Evolutionary conservation across 257 asterid species (phyloP).

Genomic region (Nicotiana attenuata): DNA sequence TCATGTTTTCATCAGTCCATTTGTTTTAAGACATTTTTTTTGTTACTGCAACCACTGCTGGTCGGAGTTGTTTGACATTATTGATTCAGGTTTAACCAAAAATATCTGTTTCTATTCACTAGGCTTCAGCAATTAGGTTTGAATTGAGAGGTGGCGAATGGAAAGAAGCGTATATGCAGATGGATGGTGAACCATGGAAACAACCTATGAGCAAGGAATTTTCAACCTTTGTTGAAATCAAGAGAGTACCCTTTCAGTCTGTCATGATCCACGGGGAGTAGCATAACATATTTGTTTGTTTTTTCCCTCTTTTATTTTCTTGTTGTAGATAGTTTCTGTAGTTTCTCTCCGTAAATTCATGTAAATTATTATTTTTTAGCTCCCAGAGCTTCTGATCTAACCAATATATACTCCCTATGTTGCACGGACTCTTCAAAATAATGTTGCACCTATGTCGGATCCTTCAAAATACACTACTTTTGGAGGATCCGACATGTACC

Average conservation of each 20-base stretch:
- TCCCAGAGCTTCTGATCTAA: not conserved
- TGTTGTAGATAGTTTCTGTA: not conserved
- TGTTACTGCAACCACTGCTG: not conserved
- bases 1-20: slow-evolving; percentile 1
- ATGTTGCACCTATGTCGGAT: too few relatives aligned
- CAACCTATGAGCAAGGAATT: slow-evolving; percentile 68
- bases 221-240: slow-evolving; percentile 69
- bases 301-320: not conserved
- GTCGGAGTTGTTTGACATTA: not conserved
- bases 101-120: not conserved
- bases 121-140: slow-evolving; percentile 75
- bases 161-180: slow-evolving; percentile 73
- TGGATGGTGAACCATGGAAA: slow-evolving; percentile 97
- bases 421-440: too few relatives aligned
- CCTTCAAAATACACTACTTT: too few relatives aligned
- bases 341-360: not conserved
- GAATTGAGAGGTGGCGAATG: slow-evolving; percentile 96
- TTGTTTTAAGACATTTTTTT: not conserved
- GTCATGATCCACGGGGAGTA: slow-evolving; percentile 50
- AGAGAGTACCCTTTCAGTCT: slow-evolving; percentile 57
- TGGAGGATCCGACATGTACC: too few relatives aligned
- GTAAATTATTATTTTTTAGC: not conserved
- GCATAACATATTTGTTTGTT: not conserved
- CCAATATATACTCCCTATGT: too few relatives aligned
- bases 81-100: not conserved